Evolutionary conservation across 352 stramenopile genomes (phyloP).

Genomic region (Phytophthora capsici): DNA sequence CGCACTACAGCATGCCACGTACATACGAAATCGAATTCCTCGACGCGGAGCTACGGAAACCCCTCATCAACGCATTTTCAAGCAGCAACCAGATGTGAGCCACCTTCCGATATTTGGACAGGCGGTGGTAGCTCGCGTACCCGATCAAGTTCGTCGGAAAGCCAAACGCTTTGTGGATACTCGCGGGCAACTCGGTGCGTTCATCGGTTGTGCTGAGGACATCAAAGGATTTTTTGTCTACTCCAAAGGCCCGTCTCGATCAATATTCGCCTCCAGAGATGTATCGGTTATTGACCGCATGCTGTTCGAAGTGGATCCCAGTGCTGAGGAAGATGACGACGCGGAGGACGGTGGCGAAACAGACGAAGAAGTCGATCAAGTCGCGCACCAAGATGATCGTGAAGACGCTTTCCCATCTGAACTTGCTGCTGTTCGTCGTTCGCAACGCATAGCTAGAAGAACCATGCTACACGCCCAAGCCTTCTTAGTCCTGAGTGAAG

Average conservation of each 20-base stretch:
- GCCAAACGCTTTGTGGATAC: neutral
- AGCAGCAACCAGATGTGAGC: neutral
- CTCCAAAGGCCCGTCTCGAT: neutral
- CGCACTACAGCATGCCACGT: constrained; percentile 1
- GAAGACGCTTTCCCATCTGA: neutral
- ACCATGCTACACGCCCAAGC: neutral
- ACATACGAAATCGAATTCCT: constrained; percentile 11
- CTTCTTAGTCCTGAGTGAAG: neutral
- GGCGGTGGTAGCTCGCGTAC: neutral
- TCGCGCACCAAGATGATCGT: neutral
- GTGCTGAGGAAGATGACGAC: too few species aligned
- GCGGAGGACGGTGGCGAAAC: too few species aligned
- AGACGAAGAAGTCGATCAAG: too few species aligned
- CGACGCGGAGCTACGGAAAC: neutral
- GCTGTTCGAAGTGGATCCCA: constrained; percentile 6
- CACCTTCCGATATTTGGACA: constrained; percentile 3
- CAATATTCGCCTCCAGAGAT: constrained; percentile 2
- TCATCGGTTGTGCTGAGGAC: neutral
- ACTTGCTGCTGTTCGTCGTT: neutral
- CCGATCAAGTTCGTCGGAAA: constrained; percentile 2
- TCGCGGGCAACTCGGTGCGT: neutral
- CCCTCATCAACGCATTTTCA: constrained; percentile 7
- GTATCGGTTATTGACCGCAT: neutral
- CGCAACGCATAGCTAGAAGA: neutral
- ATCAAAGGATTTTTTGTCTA: neutral